Percentiles rank a stretch among this genome's conserved stretches.
phyloP scores from a whole-genome alignment of 768 basidiomycete species.

The Russula vinacea region DNA sequence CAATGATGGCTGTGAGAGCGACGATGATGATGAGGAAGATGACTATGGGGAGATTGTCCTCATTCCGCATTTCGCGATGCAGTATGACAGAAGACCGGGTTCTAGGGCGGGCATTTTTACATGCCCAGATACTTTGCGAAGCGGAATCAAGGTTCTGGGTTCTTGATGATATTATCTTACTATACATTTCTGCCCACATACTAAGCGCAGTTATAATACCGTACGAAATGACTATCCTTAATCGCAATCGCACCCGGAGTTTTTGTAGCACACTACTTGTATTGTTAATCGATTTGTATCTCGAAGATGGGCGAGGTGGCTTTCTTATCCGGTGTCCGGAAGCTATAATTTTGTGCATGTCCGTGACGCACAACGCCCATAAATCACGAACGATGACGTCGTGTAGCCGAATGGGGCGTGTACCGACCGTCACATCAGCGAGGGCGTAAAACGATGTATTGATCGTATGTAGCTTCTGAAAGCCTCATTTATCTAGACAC shows the following conservation, averaged over 20 bases:
- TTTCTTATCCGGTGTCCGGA: neutral
- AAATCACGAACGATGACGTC: too few relatives aligned
- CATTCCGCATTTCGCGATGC: slow-evolving; percentile 24
- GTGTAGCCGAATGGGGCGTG: neutral
- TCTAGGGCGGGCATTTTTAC: slow-evolving; percentile 5
- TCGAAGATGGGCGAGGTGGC: neutral
- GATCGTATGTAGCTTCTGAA: neutral
- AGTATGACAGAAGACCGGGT: neutral
- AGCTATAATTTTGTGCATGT: neutral
- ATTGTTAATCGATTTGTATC: slow-evolving; percentile 28
- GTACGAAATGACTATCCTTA: neutral
- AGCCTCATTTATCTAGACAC: neutral
- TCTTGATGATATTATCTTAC: slow-evolving; percentile 3
- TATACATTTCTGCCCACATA: slow-evolving; percentile 6
- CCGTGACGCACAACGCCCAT: too few relatives aligned
- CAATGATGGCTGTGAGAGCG: slow-evolving; percentile 15
- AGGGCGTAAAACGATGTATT: too few relatives aligned
- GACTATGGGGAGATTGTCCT: slow-evolving; percentile 29
- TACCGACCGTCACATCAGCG: neutral
- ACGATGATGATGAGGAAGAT: slow-evolving; percentile 27
- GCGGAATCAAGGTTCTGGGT: slow-evolving; percentile 6
- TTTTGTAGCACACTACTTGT: slow-evolving; percentile 25
- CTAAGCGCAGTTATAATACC: slow-evolving; percentile 9
- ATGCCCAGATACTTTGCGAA: slow-evolving; percentile 9
- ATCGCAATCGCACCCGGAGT: slow-evolving; percentile 12